A percentile compares a stretch with the other conserved stretches of the same genome.
Conservation (phyloP, 768 basidiomycete genomes). For the Pisolithus orientalis region DNA sequence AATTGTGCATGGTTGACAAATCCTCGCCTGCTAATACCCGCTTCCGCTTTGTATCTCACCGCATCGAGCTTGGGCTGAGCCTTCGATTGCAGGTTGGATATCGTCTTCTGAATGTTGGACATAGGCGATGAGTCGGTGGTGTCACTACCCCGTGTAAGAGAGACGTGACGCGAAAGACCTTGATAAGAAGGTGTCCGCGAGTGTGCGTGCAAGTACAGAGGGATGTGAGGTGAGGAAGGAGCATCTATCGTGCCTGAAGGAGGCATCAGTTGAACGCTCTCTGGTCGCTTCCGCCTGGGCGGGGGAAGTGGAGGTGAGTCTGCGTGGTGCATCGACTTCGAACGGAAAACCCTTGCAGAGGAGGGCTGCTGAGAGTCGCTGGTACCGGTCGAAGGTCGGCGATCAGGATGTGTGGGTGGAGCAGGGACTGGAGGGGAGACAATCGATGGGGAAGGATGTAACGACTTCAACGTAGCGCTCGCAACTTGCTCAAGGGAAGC, state of each 20-base stretch:
- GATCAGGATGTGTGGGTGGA: constrained; percentile 54
- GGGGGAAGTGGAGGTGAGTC: constrained; percentile 29
- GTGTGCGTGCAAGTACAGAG: constrained; percentile 10
- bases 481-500: constrained; percentile 40
- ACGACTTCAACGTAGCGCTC: constrained; percentile 23
- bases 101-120: constrained; percentile 38
- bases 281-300: constrained; percentile 48
- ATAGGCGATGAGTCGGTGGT: constrained; percentile 28
- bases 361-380: constrained; percentile 21
- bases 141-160: constrained; percentile 24
- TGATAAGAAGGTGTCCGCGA: constrained; percentile 16
- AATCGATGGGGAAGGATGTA: constrained; percentile 5
- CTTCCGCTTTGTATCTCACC: constrained; percentile 67
- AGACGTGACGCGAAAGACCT: constrained; percentile 34
- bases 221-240: constrained; percentile 4
- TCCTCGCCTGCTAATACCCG: constrained; percentile 55
- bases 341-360: constrained; percentile 40
- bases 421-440: constrained; percentile 25
- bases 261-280: constrained; percentile 51
- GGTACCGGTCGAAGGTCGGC: constrained; percentile 29
- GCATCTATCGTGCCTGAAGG: constrained; percentile 11
- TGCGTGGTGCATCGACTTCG: constrained; percentile 47
- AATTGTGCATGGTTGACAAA: constrained; percentile 39
- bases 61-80: constrained; percentile 53
- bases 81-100: constrained; percentile 31